Evolutionary conservation across 2,329 filamentous ascomycete species (phyloP), one percentile per base, ranked within the genome.

Genomic region (Ascochyta clinopodiicola): DNA sequence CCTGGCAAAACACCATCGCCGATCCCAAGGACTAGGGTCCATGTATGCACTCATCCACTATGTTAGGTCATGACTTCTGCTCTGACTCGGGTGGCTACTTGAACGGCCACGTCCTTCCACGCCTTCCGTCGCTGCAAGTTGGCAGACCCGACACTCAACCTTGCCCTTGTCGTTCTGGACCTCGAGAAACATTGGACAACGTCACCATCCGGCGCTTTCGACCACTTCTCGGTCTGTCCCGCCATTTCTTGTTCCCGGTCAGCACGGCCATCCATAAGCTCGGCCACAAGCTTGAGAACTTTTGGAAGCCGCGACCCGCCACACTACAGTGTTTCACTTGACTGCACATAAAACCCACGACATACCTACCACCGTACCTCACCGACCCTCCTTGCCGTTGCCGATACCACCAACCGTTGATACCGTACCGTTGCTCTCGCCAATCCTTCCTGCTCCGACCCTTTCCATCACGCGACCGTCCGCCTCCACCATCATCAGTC

Each of bases 1-100:
- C 54, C 49, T 52, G 39, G 60, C 52, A 59, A 59, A 64, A 57
- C 61, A 66, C 56, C 64, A 68, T 57, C 54, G 54, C 54, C 54
- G 54, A 57, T 57, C 54, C 21, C 9, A 27, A 9, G 39, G 29
- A 15, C 46, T 56, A 56, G 52, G 52, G 52, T 56, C 52, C 48
- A 45, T 52, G 34, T 40, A 49, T 49, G 54, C 54, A 57, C 49
- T 44, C 48, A 39, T 57, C 39, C 39, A 49, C 29, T 21, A 56
- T 56, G 52, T 45, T 56, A 45, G 35, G 44, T 57, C 48, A 57
- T 57, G 54, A 49, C 48, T 49, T 57, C 44, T 48, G 3, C 39
- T 57, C 48, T 45, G 24, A 44, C 54, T 40, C 49, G 44, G 35
- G 19, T 22, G 40, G 8, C 17, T 45, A 52, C 44, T 48, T 49